phyloP scores from a whole-genome alignment of 2,329 filamentous ascomycete genomes.

The Pyrenophora tritici-repentis region DNA sequence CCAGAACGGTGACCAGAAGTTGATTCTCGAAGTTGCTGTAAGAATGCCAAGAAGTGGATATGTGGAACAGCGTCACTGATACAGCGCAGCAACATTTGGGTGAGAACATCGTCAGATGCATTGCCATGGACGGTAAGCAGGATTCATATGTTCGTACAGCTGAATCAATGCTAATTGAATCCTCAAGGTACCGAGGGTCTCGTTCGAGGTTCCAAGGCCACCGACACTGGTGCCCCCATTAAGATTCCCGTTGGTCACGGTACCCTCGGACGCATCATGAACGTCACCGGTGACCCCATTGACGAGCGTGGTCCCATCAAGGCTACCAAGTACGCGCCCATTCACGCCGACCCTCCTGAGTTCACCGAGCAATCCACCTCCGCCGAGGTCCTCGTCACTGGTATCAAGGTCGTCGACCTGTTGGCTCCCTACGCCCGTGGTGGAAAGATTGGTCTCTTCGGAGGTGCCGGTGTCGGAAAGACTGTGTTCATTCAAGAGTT shows the following conservation, averaged over 20 bases:
- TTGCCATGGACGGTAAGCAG: slow-evolving; percentile 90
- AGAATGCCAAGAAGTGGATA: slow-evolving; percentile 46
- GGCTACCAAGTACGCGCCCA: slow-evolving; percentile 81
- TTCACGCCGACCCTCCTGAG: slow-evolving; percentile 89
- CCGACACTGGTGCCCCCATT: slow-evolving; percentile 93
- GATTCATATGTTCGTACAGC: too few species aligned
- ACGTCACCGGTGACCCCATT: slow-evolving; percentile 99
- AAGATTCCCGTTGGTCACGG: slow-evolving; percentile 91
- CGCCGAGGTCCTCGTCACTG: slow-evolving; percentile 95
- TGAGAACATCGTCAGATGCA: slow-evolving; percentile 98
- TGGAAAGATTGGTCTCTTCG: slow-evolving; percentile 99
- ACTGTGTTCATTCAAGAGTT: slow-evolving; percentile 99
- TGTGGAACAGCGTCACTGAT: slow-evolving; percentile 33
- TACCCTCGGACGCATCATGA: slow-evolving; percentile 98
- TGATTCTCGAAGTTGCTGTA: slow-evolving; percentile 97
- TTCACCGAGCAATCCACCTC: slow-evolving; percentile 96
- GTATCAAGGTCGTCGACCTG: slow-evolving; percentile 99
- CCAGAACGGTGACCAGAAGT: slow-evolving; percentile 88
- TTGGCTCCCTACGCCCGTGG: slow-evolving; percentile 99
- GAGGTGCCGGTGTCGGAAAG: slow-evolving; percentile 99
- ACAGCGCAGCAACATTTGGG: slow-evolving; percentile 89
- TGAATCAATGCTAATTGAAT: too few species aligned
- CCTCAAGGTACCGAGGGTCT: slow-evolving; percentile 85
- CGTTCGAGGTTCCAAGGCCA: slow-evolving; percentile 82
- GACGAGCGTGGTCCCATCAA: slow-evolving; percentile 99